Conservation (phyloP, 208 protist genomes). For the Leishmania guyanensis region DNA sequence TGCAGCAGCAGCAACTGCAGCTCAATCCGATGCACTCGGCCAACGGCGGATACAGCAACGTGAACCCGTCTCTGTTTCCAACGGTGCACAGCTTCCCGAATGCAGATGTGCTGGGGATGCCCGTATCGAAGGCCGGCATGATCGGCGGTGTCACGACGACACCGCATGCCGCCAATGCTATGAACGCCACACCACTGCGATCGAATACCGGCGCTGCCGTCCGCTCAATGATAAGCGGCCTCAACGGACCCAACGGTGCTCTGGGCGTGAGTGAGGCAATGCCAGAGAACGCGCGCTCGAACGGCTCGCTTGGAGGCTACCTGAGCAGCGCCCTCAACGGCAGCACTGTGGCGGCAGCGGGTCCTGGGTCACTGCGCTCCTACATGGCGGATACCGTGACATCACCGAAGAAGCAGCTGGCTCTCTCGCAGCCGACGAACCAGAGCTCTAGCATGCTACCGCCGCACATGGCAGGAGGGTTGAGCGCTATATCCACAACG, state of each 20-base stretch:
- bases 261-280: slow-evolving; percentile 12
- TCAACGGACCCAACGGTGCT: slow-evolving; percentile 27
- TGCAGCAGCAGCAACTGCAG: slow-evolving; percentile 31
- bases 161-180: neutral
- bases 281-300: slow-evolving; percentile 13
- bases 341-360: neutral
- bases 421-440: slow-evolving; percentile 24
- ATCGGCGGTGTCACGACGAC: slow-evolving; percentile 5
- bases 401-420: slow-evolving; percentile 34
- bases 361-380: slow-evolving; percentile 2
- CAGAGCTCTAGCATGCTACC: slow-evolving; percentile 25
- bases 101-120: slow-evolving; percentile 17
- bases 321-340: slow-evolving; percentile 20
- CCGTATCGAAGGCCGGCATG: neutral
- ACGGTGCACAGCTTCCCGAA: slow-evolving; percentile 18
- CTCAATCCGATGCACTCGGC: slow-evolving; percentile 9
- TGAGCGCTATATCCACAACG: neutral
- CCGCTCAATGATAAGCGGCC: slow-evolving; percentile 20
- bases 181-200: slow-evolving; percentile 36
- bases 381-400: slow-evolving; percentile 23
- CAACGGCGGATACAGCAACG: slow-evolving; percentile 22
- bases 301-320: slow-evolving; percentile 19
- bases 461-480: neutral
- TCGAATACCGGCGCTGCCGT: slow-evolving; percentile 13
- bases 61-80: slow-evolving; percentile 30